phyloP scores from a whole-genome alignment of 2,329 filamentous ascomycete species.

The Ceratocystis alfenasii region DNA sequence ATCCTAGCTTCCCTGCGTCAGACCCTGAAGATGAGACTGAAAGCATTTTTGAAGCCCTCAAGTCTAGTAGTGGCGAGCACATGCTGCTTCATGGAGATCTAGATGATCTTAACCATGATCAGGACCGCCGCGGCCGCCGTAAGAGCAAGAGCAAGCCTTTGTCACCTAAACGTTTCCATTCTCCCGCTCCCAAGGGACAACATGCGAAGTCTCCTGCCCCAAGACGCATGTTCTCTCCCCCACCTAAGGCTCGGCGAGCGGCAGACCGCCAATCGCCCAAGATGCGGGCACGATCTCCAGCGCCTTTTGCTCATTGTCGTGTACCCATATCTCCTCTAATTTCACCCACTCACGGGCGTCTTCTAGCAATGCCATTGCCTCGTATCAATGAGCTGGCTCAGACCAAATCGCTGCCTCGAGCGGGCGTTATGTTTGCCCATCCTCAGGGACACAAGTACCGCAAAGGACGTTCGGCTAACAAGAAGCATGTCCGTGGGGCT shows the following conservation, averaged over 20 bases:
- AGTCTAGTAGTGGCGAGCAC: constrained; percentile 18
- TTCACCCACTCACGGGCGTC: constrained; percentile 44
- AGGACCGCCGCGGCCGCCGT: constrained; percentile 34
- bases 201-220: constrained; percentile 29
- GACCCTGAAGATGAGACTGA: constrained; percentile 79
- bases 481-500: constrained; percentile 70
- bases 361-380: constrained; percentile 33
- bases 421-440: constrained; percentile 54
- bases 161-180: constrained; percentile 34
- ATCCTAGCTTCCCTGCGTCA: constrained; percentile 91
- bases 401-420: constrained; percentile 78
- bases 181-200: constrained; percentile 34
- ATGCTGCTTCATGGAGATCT: constrained; percentile 51
- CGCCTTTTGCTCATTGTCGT: constrained; percentile 50
- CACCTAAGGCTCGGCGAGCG: constrained; percentile 29
- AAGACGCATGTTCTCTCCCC: constrained; percentile 31
- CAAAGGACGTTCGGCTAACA: constrained; percentile 32
- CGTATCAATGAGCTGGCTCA: constrained; percentile 7
- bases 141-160: constrained; percentile 43
- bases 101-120: constrained; percentile 50
- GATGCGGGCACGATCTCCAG: constrained; percentile 38
- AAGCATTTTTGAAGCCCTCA: constrained; percentile 44
- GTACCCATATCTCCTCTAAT: constrained; percentile 53
- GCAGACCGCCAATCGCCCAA: constrained; percentile 16
- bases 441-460: constrained; percentile 30